These are phyloP conservation scores for Verticillium nubilum DNA, from an alignment of 2,329 filamentous ascomycete genomes.

Conservation along the genomic window DNA sequence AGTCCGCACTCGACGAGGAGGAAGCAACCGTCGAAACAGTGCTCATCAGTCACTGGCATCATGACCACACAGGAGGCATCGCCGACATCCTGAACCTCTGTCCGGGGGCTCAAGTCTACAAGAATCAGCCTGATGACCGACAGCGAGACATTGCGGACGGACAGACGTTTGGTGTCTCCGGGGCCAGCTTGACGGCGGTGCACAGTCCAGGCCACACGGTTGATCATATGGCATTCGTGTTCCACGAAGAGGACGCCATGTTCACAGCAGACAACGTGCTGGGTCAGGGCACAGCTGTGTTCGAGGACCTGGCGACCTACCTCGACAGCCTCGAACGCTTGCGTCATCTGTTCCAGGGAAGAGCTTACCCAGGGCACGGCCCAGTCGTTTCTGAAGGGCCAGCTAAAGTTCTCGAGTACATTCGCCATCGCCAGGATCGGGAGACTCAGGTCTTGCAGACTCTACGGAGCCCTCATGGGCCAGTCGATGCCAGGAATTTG, in stretches of 20 bases:
- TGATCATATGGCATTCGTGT: conserved; percentile 75
- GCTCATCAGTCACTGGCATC: conserved; percentile 89
- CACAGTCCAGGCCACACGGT: conserved; percentile 63
- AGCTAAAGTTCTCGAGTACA: conserved; percentile 73
- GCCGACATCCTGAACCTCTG: conserved; percentile 59
- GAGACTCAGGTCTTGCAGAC: conserved; percentile 72
- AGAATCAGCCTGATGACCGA: conserved; percentile 50
- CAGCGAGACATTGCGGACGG: conserved; percentile 46
- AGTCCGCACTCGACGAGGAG: conserved; percentile 59
- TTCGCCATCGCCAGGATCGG: conserved; percentile 71
- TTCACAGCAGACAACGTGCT: conserved; percentile 89
- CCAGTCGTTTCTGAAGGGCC: conserved; percentile 68
- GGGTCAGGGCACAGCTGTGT: conserved; percentile 80
- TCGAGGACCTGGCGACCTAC: conserved; percentile 70
- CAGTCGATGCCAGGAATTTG: conserved; percentile 1
- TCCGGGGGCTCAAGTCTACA: conserved; percentile 61
- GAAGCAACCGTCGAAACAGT: conserved; percentile 62
- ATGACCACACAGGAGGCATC: conserved; percentile 77
- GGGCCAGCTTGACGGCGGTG: conserved; percentile 61
- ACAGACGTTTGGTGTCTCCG: conserved; percentile 50
- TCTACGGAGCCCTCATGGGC: conserved; percentile 31
- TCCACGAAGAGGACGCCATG: conserved; percentile 75
- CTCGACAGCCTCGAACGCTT: conserved; percentile 65
- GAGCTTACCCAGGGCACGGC: conserved; percentile 86
- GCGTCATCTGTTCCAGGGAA: conserved; percentile 57